Evolutionary conservation across 345 rosid species (phyloP), one percentile per base, ranked within the genome.

Genomic region (Boechera stricta): DNA sequence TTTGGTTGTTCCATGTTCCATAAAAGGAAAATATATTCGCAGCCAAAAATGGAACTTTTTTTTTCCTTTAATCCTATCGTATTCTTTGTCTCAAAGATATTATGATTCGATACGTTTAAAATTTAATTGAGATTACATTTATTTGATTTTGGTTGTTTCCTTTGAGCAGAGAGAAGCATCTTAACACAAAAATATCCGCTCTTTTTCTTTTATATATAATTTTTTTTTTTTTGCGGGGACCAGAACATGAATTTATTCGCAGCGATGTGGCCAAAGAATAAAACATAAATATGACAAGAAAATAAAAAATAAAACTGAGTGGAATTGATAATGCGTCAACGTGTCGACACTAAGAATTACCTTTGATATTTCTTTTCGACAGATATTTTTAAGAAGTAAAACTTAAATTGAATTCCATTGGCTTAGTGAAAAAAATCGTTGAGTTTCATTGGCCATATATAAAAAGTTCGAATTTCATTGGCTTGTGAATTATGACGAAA

Each of bases 1-100:
- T 78, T 59, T 35, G 52, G 68, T 58, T 60, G 55, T 73, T 78
- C 69, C 7, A 51, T 71, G 72, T 72, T 67, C 74, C 74, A 73
- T 73, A 67, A 79, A 53, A 67, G 78, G 82, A 79, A 73, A 73
- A 1, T 79, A 78, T 78, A 79, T 73, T 78, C 78, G 51, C 28
- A 67, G 38, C 82, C 74, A 60, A 73, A 73, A 73, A 51, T 52
- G 77, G 73, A 53, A 67, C 65, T 28, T 4, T 13, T 18, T 21
- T 18, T 26, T 28, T 45, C 73, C 67, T 57, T 78, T 67, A 58
- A 58, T 38, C 39, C 63, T 18, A 56, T 28, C 72, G 58, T 57
- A 72, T 78, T 78, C 73, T 66, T 72, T 72, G 57, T 48, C 77
- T 51, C 63, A 72, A 72, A 57, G 73, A 49, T 65, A 51, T 49